phyloP scores from a whole-genome alignment of 148 eudicot species.

The Rhododendron williamsianum region DNA sequence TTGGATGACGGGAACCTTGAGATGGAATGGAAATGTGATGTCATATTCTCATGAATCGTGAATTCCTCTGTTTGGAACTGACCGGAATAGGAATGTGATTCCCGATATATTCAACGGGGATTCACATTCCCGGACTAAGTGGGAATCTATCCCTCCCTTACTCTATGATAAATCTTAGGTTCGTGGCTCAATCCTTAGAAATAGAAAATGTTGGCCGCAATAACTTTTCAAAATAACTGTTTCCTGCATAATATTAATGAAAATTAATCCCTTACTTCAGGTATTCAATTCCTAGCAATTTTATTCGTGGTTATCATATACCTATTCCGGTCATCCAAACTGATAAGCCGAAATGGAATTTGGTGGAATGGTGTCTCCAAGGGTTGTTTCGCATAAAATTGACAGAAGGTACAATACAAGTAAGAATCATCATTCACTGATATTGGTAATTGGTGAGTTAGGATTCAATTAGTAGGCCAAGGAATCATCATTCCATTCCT shows the following conservation, averaged over 20 bases:
- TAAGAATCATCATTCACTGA: neutral
- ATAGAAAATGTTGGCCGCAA: neutral
- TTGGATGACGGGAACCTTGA: neutral
- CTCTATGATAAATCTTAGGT: neutral
- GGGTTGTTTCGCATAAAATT: neutral
- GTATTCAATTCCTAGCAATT: neutral
- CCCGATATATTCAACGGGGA: neutral
- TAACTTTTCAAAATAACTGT: neutral
- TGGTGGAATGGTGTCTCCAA: neutral
- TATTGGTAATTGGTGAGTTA: neutral
- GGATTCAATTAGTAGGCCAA: neutral
- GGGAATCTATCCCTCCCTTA: neutral
- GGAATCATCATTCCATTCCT: neutral
- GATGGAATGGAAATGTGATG: neutral
- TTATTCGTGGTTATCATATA: neutral
- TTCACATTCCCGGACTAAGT: neutral
- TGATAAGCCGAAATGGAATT: neutral
- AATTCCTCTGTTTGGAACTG: neutral
- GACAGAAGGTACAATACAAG: neutral
- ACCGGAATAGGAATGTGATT: neutral
- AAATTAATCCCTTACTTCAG: neutral
- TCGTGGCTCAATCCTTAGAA: neutral
- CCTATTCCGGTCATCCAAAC: neutral
- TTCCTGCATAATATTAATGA: neutral
- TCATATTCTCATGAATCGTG: neutral